These are phyloP conservation scores for Pneumocystis carinii DNA, from an alignment of 1,139 yeast species.

Conservation along the genomic window DNA sequence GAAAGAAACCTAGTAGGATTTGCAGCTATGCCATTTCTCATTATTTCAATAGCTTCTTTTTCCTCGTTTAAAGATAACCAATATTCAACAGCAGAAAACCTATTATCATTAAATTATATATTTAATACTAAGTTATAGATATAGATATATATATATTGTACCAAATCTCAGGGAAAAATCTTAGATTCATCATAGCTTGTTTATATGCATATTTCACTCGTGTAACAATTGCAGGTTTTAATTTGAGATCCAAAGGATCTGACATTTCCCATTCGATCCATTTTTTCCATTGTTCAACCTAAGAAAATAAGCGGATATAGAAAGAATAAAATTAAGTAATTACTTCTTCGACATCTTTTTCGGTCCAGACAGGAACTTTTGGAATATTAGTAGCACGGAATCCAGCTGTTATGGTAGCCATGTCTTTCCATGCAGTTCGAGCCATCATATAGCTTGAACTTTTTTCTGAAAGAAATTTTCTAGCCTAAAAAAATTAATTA, in stretches of 20 bases:
- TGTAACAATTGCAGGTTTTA: slow-evolving; percentile 27
- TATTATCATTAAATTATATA: slow-evolving; percentile 3
- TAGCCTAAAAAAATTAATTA: slow-evolving; percentile 29
- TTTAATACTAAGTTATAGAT: slow-evolving; percentile 21
- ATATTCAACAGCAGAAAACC: slow-evolving; percentile 2
- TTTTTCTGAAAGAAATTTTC: slow-evolving; percentile 70
- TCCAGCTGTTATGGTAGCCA: slow-evolving; percentile 42
- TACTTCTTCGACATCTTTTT: slow-evolving; percentile 26
- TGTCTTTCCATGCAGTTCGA: slow-evolving; percentile 61
- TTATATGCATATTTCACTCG: slow-evolving; percentile 63
- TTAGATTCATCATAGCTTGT: slow-evolving; percentile 52
- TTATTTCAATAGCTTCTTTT: slow-evolving; percentile 27
- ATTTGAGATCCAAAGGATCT: slow-evolving; percentile 47
- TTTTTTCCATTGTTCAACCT: slow-evolving; percentile 41
- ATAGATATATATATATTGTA: slow-evolving; percentile 34
- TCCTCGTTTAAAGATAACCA: slow-evolving; percentile 17
- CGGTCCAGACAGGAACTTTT: slow-evolving; percentile 27
- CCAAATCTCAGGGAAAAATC: slow-evolving; percentile 78
- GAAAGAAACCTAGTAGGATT: slow-evolving; percentile 39
- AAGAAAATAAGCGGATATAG: slow-evolving; percentile 2
- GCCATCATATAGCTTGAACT: slow-evolving; percentile 86
- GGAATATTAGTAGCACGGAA: slow-evolving; percentile 29
- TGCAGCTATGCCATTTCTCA: slow-evolving; percentile 43
- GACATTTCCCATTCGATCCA: slow-evolving; percentile 72
- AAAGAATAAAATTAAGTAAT: background rate